Evolutionary conservation across 177 flowering plant species (phyloP), one percentile per base, ranked within the genome.

Genomic region (Vitis hybrid): DNA sequence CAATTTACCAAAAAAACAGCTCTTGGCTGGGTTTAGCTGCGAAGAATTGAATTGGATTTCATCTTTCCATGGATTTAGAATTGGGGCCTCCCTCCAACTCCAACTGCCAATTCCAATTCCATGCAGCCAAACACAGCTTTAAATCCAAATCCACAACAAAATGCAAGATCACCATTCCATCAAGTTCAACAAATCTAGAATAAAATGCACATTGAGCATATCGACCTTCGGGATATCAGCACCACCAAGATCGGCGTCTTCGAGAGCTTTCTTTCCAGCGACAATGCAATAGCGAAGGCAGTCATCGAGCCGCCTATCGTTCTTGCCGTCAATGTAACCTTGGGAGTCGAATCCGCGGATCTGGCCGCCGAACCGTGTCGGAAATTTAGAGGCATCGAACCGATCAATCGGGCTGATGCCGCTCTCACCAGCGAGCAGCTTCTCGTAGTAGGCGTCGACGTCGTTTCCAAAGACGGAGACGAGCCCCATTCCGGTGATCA

Each of bases 311-410:
- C 97, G 69, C 14, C 97, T 73, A 65, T 91, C 97, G 58, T 88
- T 89, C 83, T 91, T 91, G 3, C 87, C 91, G 72, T 91, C 97
- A 65, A 91, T 91, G 64, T 84, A 89, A 8, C 94, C 97, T n/a
- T 83, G 72, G 2, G 90, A 72, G 4, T 12, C 33, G 53, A 91
- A 91, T 18, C 83, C 86, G 2, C 86, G 89, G 78, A 91, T 89
- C 87, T 91, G 92, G 3, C 93, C 97, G 3, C 79, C 97, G 71
- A 91, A 89, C 5, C 93, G 71, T 3, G 93, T 89, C 0, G 97
- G 92, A 56, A 91, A 91, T 57, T 86, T 84, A 22, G 92, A 86
- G 10, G 91, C 91, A 63, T 90, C 96, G 56, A 90, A 90, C 11
- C 93, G 77, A 65, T 90, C 93, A 48, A 90, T 90, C 22, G 51